phyloP scores from a whole-genome alignment of 768 basidiomycete genomes.

The Trametes cinnabarina region DNA sequence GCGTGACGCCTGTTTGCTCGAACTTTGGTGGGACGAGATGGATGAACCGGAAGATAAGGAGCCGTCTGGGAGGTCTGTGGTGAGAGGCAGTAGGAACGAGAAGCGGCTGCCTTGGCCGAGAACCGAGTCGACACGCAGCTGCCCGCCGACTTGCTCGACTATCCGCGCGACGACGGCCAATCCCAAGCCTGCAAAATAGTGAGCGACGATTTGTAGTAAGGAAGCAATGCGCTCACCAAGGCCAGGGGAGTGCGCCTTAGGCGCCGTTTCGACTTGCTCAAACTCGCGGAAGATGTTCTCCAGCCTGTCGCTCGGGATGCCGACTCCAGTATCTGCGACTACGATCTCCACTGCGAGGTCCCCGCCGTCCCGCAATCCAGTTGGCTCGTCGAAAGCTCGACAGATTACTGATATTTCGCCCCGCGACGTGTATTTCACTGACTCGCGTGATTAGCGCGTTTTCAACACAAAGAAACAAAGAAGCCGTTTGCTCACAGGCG shows the following conservation, averaged over 20 bases:
- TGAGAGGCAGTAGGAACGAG: constrained; percentile 68
- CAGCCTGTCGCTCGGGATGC: constrained; percentile 63
- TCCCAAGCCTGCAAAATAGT: constrained; percentile 51
- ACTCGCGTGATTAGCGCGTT: background rate
- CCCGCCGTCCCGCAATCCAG: constrained; percentile 43
- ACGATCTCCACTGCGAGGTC: constrained; percentile 65
- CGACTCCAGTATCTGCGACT: constrained; percentile 71
- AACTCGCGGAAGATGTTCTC: constrained; percentile 79
- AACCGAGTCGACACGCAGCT: constrained; percentile 73
- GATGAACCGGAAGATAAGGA: constrained; percentile 20
- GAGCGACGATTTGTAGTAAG: background rate
- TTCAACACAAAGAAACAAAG: no score
- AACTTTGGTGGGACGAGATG: constrained; percentile 3
- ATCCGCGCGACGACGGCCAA: constrained; percentile 80
- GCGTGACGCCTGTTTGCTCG: constrained; percentile 28
- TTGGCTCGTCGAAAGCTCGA: constrained; percentile 47
- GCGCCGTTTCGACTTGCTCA: constrained; percentile 65
- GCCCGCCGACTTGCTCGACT: constrained; percentile 75
- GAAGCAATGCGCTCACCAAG: constrained; percentile 39
- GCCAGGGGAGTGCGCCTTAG: constrained; percentile 39
- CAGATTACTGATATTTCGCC: constrained; percentile 66
- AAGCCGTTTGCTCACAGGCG: constrained; percentile 54
- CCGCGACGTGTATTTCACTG: constrained; percentile 68
- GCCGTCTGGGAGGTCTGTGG: constrained; percentile 34
- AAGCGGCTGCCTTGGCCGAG: constrained; percentile 67